Percentiles rank a stretch among this genome's conserved stretches.
phyloP scores from a whole-genome alignment of 306 rosid genomes.

The Aeschynomene evenia region DNA sequence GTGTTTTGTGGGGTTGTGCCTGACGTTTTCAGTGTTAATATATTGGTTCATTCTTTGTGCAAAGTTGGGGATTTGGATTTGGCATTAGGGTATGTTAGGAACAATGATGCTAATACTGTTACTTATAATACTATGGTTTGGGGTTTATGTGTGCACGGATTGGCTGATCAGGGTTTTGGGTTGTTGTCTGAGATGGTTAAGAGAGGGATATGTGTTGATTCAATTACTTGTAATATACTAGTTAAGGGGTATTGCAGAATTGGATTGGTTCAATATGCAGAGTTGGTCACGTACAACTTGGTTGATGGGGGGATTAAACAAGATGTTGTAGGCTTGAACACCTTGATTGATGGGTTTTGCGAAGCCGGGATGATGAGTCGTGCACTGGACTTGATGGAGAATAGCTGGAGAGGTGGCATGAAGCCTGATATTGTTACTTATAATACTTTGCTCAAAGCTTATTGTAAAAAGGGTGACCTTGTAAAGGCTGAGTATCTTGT shows the following conservation, averaged over 20 bases:
- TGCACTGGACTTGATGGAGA: conserved; percentile 57
- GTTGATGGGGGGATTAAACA: conserved; percentile 47
- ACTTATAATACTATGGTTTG: conserved; percentile 69
- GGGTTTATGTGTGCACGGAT: conserved; percentile 64
- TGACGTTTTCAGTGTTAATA: conserved; percentile 57
- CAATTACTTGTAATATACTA: conserved; percentile 58
- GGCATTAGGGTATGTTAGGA: conserved; percentile 57
- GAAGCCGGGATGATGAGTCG: conserved; percentile 52
- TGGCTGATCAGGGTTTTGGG: conserved; percentile 63
- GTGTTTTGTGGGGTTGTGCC: conserved; percentile 60
- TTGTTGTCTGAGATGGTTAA: conserved; percentile 75
- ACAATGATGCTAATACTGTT: conserved; percentile 52
- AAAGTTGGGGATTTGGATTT: conserved; percentile 58
- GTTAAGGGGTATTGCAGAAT: conserved; percentile 63
- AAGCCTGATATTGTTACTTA: conserved; percentile 60
- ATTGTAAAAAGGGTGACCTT: conserved; percentile 56
- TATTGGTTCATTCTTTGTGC: conserved; percentile 74
- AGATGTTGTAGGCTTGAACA: conserved; percentile 55
- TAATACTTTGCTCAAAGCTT: conserved; percentile 66
- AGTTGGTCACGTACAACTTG: conserved; percentile 55
- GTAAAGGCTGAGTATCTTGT: conserved; percentile 48
- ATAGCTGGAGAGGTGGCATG: conserved; percentile 33
- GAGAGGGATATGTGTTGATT: conserved; percentile 49
- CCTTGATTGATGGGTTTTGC: conserved; percentile 67
- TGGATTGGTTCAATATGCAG: conserved; percentile 59